Evolutionary conservation across 2,329 filamentous ascomycete genomes (phyloP).

Genomic region (Lasiodiplodia theobromae): DNA sequence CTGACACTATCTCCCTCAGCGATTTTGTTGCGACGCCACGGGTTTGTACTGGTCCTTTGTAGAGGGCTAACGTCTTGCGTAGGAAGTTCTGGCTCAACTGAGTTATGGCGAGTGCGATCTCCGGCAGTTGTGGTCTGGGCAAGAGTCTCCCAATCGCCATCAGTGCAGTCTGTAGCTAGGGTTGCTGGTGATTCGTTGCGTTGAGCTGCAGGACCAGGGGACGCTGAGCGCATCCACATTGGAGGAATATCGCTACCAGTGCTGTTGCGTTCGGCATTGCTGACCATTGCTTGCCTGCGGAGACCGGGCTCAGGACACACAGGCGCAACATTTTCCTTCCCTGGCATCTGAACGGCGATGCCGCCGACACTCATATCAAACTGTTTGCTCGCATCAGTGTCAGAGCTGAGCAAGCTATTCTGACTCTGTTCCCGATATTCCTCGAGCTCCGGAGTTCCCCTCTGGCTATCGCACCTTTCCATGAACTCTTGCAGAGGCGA

Average conservation of each 20-base stretch:
- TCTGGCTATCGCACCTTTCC: not conserved
- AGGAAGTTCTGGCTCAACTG: not conserved
- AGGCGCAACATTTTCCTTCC: not conserved
- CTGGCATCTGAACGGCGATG: not conserved
- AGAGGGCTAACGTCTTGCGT: slow-evolving; percentile 41
- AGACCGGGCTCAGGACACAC: not conserved
- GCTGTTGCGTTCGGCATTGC: not conserved
- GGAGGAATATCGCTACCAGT: not conserved
- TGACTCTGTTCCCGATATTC: not conserved
- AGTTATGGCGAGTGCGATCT: not conserved
- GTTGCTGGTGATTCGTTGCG: slow-evolving; percentile 26
- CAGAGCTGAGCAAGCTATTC: not conserved
- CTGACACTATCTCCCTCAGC: slow-evolving; percentile 6
- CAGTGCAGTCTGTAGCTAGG: slow-evolving; percentile 32
- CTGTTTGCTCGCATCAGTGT: not conserved
- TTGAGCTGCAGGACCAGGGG: slow-evolving; percentile 5
- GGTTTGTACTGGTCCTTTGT: slow-evolving; percentile 14
- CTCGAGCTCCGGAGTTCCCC: slow-evolving; percentile 3
- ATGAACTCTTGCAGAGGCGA: slow-evolving; percentile 17
- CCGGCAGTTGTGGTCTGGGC: slow-evolving; percentile 32
- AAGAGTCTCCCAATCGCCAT: slow-evolving; percentile 47
- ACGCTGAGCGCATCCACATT: slow-evolving; percentile 21
- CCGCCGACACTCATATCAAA: not conserved
- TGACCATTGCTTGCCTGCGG: slow-evolving; percentile 4
- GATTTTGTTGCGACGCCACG: slow-evolving; percentile 11